Conservation (phyloP, 257 asterid genomes). For the Nicotiana knightiana region DNA sequence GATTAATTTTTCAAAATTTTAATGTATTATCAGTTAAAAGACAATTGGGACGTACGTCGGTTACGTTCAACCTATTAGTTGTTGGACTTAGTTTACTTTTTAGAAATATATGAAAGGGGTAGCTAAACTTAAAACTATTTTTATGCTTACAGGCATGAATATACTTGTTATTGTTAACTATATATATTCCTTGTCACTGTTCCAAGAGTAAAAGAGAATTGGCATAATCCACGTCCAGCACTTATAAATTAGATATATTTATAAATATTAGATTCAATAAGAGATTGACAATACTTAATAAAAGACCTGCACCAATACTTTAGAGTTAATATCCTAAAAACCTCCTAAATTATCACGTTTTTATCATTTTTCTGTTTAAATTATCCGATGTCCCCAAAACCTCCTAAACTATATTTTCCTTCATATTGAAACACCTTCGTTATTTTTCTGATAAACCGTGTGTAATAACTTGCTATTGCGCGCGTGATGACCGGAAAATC, state of each 20-base stretch:
- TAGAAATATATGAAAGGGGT: neutral
- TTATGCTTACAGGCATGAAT: neutral
- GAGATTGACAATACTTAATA: neutral
- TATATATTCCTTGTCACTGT: neutral
- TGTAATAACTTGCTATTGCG: too few species aligned
- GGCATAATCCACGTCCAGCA: neutral
- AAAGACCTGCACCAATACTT: neutral
- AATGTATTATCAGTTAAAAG: neutral
- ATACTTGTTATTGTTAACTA: neutral
- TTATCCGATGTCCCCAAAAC: too few species aligned
- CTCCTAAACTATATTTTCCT: too few species aligned
- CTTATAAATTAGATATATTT: too few species aligned
- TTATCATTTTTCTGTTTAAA: too few species aligned
- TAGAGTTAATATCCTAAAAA: too few species aligned
- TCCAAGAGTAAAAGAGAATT: neutral
- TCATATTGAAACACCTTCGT: too few species aligned
- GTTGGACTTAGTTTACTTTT: neutral
- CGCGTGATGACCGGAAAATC: too few species aligned
- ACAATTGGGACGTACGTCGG: neutral
- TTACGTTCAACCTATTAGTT: neutral
- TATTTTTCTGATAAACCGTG: too few species aligned
- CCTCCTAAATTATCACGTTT: too few species aligned
- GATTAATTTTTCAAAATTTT: too few species aligned
- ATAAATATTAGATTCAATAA: neutral
- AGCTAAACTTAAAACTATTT: neutral